These are phyloP conservation scores for Rhododendron mucronatum DNA, from an alignment of 148 eudicot genomes.

Conservation along the genomic window DNA sequence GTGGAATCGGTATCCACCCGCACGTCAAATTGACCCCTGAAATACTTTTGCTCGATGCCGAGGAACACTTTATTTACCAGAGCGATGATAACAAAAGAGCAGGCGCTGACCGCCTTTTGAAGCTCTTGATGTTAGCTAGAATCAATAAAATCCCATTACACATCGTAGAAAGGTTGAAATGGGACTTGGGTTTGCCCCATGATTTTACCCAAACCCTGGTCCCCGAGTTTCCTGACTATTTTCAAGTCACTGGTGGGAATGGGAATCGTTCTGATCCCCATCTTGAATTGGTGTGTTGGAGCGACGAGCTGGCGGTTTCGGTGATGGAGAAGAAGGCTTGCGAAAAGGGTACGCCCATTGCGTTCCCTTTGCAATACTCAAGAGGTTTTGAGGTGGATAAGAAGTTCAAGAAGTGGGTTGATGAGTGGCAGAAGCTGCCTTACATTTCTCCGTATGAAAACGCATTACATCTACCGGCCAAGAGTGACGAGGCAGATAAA, in stretches of 20 bases:
- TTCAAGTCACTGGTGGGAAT: conserved; percentile 26
- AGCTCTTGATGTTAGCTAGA: conserved; percentile 60
- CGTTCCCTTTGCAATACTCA: conserved; percentile 32
- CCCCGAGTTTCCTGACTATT: conserved; percentile 59
- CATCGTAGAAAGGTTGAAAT: conserved; percentile 29
- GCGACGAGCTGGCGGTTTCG: conserved; percentile 36
- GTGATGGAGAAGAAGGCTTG: conserved; percentile 22
- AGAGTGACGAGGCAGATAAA: conserved; percentile 60
- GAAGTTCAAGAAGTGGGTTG: conserved; percentile 47
- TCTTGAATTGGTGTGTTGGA: conserved; percentile 46
- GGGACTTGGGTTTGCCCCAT: conserved; percentile 47
- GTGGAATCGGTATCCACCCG: conserved; percentile 41
- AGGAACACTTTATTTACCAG: conserved; percentile 49
- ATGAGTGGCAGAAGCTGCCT: conserved; percentile 82
- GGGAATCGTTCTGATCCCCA: conserved; percentile 6
- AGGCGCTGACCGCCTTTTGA: conserved; percentile 58
- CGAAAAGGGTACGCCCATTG: conserved; percentile 22
- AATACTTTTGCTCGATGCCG: conserved; percentile 41
- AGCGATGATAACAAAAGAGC: conserved; percentile 32
- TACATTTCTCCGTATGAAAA: conserved; percentile 83
- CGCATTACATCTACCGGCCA: conserved; percentile 41
- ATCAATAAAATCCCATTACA: conserved; percentile 26
- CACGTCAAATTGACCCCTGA: conserved; percentile 57
- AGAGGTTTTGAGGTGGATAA: conserved; percentile 46
- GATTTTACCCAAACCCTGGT: conserved; percentile 36